A percentile compares a stretch with the other conserved stretches of the same genome.
Evolutionary conservation across 108 stramenopile species (phyloP).

Genomic region (Skeletonema tropicum): DNA sequence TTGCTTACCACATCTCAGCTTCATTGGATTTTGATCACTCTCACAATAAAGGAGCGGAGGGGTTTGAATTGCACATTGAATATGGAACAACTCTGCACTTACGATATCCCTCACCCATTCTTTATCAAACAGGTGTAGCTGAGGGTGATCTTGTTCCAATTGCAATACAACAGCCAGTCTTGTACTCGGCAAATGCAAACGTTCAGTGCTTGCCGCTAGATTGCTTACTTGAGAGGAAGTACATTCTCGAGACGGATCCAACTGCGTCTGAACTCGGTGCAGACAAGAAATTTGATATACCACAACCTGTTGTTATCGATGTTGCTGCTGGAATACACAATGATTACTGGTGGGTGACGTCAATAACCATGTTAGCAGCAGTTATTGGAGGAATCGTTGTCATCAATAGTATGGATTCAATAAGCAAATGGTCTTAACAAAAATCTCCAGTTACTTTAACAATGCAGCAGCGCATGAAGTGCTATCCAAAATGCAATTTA

Average conservation of each 20-base stretch:
- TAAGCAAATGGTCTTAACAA: slow-evolving; percentile 25
- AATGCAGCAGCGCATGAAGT: not conserved
- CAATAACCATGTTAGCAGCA: slow-evolving; percentile 33
- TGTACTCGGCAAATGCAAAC: slow-evolving; percentile 15
- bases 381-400: slow-evolving; percentile 39
- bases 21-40: slow-evolving; percentile 7
- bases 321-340: slow-evolving; percentile 40
- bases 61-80: slow-evolving; percentile 24
- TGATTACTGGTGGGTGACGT: slow-evolving; percentile 46
- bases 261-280: not conserved
- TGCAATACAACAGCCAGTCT: slow-evolving; percentile 18
- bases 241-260: slow-evolving; percentile 17
- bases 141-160: slow-evolving; percentile 15
- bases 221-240: not conserved
- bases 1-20: slow-evolving; percentile 33
- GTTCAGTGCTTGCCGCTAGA: not conserved
- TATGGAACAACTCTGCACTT: slow-evolving; percentile 45
- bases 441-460: not conserved
- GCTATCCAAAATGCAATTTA: too few relatives aligned
- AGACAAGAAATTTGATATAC: not conserved
- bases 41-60: not conserved
- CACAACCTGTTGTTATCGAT: slow-evolving; percentile 30
- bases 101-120: slow-evolving; percentile 41
- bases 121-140: not conserved
- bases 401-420: slow-evolving; percentile 32